Conservation (phyloP, 2,329 filamentous ascomycete species). For the Ophiosphaerella narmari region DNA sequence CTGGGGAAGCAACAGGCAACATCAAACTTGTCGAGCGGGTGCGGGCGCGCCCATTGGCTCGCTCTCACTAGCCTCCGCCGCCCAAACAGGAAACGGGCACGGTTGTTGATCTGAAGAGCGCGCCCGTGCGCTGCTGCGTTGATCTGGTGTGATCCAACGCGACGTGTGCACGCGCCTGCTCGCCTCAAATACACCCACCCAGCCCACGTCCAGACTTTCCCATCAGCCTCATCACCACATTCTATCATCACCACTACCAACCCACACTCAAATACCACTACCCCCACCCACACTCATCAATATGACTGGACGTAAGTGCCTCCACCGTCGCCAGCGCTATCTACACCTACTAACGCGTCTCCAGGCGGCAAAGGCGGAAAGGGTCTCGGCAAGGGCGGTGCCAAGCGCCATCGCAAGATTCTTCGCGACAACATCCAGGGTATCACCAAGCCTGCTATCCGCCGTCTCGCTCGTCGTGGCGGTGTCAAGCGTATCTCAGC, state of each 20-base stretch:
- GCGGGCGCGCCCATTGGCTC: conserved; percentile 26
- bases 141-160: conserved; percentile 41
- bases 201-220: conserved; percentile 11
- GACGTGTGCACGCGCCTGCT: conserved; percentile 23
- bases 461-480: conserved; percentile 59
- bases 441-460: conserved; percentile 60
- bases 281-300: conserved; percentile 30
- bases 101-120: conserved; percentile 39
- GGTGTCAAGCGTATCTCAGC: conserved; percentile 60
- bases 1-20: conserved; percentile 24
- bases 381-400: conserved; percentile 60
- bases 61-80: conserved; percentile 28
- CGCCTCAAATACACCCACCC: conserved; percentile 34
- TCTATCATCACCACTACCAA: conserved; percentile 13
- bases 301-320: conserved; percentile 53
- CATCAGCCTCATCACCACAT: conserved; percentile 14
- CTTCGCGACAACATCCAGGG: conserved; percentile 61
- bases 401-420: conserved; percentile 61
- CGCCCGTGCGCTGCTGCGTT: conserved; percentile 34
- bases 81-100: conserved; percentile 33
- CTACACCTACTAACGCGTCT: conserved; percentile 37
- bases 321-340: conserved; percentile 12
- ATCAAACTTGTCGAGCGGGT: conserved; percentile 24
- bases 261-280: conserved; percentile 16
- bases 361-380: conserved; percentile 60